Evolutionary conservation across 257 asterid genomes (phyloP), one percentile per base, ranked within the genome.

Genomic region (Capsicum rhomboideum): DNA sequence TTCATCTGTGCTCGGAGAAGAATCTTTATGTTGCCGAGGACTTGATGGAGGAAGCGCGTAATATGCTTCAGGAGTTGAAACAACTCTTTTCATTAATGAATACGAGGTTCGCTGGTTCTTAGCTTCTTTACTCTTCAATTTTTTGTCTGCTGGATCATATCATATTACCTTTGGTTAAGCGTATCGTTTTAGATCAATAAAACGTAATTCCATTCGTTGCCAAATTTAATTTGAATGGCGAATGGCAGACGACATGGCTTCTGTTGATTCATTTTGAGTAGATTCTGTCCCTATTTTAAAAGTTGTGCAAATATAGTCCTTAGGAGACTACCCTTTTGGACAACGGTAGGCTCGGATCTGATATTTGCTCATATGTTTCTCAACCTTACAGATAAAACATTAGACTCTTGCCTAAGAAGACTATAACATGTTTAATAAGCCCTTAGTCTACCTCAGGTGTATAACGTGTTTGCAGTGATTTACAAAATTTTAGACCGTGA

Each of bases 51-150:
- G 87, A 86, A 75, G 74, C 52, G 0, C 8, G 17, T 18, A 53
- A 23, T 61, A 4, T 74, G 81, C 68, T 84, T 75, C 82, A 82
- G 61, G 89, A 88, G 68, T 31, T 89, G 83, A 81, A 75, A 79
- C 82, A 34, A 56, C 84, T 87, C 11, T 18, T 13, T 6, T 44
- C 52, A 20, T 23, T 67, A 17, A 26, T 88, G 28, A 40, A 72
- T 81, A 80, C 8, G 16, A 85, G 88, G 91, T 89, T 34, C 12
- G 88, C 16, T 14, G 26, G 23, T 13, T 56, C 53, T 34, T 50
- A 53, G 3, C 40, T 1, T 0, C 28, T 69, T 40, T 2, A n/a
- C 31, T 8, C 20, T 11, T 46, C 61, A 21, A 31, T 10, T 68
- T 79, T 79, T 84, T 87, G 1, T 91, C 20, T 61, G 23, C 6